Base-by-base conservation (phyloP, 805 yeast species). In the Lachancea cidri region DNA sequence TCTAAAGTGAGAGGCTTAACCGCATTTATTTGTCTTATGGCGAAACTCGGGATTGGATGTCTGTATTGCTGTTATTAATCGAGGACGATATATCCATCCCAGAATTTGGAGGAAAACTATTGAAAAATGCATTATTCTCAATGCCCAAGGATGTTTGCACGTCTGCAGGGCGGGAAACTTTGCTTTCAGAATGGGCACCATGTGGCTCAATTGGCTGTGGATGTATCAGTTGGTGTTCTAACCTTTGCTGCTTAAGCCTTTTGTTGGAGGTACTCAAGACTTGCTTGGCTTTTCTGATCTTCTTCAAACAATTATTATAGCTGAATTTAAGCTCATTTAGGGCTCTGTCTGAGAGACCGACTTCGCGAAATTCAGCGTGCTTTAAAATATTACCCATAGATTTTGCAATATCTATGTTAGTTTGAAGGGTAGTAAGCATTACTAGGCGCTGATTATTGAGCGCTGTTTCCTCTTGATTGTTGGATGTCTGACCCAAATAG, bases 321-420 rank as follows among this genome's bases (percentile, higher is more conserved):
- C 53, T 49, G 9, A 39, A 40, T 35, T 51, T 52, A 4, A 62
- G 40, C 37, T 62, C 66, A 38, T 47, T 42, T 20, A 57, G 32
- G 4, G 64, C 48, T 8, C 45, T 17, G 20, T 53, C 57, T 1
- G 66, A 60, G 15, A 62, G 40, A 8, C 46, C 45, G 14, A 62
- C 39, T 25, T 59, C 63, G 29, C 55, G 53, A 5, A 58, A 45
- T 33, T 58, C 62, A 0, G 55, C 44, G 41, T 59, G 60, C 36
- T 56, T 58, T 11, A 62, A 44, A 20, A 62, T 50, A 30, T 47
- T 54, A 1, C 58, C 58, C 40, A 62, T 47, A 4, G 65, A 53
- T 31, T 55, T 59, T 18, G 65, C 65, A 25, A 62, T 51, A 17
- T 57, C 57, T 4, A 59, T 52, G 41, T 53, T 57, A 1, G 57